phyloP scores from a whole-genome alignment of 1,284 basidiomycete genomes.

The Mycena citricolor region DNA sequence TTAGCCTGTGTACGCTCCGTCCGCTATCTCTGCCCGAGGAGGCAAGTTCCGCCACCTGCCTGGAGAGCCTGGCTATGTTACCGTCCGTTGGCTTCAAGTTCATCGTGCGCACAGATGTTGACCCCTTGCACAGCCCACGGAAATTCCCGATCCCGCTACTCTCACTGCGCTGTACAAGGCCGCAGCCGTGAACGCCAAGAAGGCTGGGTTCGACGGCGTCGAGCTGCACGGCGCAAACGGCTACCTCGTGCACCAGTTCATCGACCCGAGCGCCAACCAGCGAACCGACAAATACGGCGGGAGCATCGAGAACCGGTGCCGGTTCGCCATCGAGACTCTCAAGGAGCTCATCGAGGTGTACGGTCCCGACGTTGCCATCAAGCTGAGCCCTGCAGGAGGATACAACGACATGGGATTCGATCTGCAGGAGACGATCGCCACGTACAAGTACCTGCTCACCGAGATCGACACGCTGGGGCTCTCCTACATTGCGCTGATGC shows the following conservation, averaged over 20 bases:
- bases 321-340: constrained; percentile 54
- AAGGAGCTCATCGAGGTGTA: constrained; percentile 47
- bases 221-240: constrained; percentile 47
- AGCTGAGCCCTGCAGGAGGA: constrained; percentile 45
- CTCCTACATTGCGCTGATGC: constrained; percentile 17
- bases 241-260: constrained; percentile 58
- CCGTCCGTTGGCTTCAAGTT: constrained; percentile 27
- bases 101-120: neutral
- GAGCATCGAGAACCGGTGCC: constrained; percentile 50
- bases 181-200: constrained; percentile 11
- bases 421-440: constrained; percentile 22
- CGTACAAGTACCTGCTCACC: constrained; percentile 19
- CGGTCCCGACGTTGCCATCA: constrained; percentile 49
- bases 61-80: constrained; percentile 37
- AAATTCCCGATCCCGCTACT: constrained; percentile 6
- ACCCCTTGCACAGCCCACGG: constrained; percentile 8
- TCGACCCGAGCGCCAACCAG: constrained; percentile 51
- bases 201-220: constrained; percentile 55
- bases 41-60: constrained; percentile 40
- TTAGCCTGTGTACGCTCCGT: constrained; percentile 40
- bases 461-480: constrained; percentile 20
- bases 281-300: constrained; percentile 65
- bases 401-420: constrained; percentile 33
- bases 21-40: constrained; percentile 37
- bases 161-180: constrained; percentile 17